These are phyloP conservation scores for Colletotrichum eleusines DNA, from an alignment of 2,329 filamentous ascomycete species.

Conservation along the genomic window DNA sequence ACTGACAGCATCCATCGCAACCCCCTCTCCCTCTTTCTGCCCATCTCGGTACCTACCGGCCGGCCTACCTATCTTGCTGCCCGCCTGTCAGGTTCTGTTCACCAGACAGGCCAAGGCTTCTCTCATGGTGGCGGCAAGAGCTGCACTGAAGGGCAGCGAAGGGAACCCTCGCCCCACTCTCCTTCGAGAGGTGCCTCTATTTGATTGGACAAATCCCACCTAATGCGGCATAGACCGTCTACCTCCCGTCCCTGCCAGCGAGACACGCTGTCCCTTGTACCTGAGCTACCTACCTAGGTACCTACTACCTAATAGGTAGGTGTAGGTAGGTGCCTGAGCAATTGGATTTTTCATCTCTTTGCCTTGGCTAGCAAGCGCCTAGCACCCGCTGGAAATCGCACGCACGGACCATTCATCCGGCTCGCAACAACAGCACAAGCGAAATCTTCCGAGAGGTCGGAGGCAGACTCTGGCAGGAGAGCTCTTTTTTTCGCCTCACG, in stretches of 20 bases:
- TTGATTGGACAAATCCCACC: slow-evolving; percentile 18
- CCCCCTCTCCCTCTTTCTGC: background rate
- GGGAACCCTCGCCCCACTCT: background rate
- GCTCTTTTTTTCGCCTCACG: slow-evolving; percentile 43
- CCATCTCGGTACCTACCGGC: background rate
- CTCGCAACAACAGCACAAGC: slow-evolving; percentile 48
- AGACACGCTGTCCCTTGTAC: slow-evolving; percentile 10
- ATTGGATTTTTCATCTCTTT: slow-evolving; percentile 24
- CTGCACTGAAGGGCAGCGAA: background rate
- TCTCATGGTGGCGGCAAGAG: background rate
- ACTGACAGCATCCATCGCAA: too few species aligned
- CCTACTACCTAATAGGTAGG: too few species aligned
- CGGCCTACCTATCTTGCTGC: background rate
- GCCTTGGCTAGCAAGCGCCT: slow-evolving; percentile 14
- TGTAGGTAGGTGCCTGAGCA: background rate
- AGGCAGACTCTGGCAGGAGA: slow-evolving; percentile 39
- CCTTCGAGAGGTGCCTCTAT: background rate
- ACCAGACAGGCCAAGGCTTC: background rate
- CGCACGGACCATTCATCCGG: slow-evolving; percentile 40
- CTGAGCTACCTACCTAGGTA: background rate
- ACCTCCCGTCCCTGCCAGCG: slow-evolving; percentile 15
- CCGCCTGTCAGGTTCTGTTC: background rate
- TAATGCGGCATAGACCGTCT: slow-evolving; percentile 27
- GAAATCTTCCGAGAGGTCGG: slow-evolving; percentile 58
- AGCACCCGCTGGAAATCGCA: background rate